Conservation (phyloP, 805 yeast genomes). For the Saccharomycopsis sp. region DNA sequence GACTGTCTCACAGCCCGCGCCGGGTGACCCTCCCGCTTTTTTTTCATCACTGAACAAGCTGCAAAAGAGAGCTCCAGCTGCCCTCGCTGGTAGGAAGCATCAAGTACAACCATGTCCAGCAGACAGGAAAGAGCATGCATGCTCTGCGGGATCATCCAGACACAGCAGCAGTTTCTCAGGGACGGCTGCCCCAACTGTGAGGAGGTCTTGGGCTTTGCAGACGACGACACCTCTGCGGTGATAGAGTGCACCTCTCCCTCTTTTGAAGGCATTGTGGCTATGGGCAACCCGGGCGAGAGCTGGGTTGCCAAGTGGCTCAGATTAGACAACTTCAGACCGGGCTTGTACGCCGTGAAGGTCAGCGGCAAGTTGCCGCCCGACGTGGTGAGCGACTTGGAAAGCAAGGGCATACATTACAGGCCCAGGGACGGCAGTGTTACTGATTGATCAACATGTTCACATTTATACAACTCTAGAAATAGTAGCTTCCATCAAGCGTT, state of each 20-base stretch:
- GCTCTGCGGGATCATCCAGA: constrained; percentile 90
- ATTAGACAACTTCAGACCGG: constrained; percentile 80
- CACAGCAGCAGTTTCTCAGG: constrained; percentile 65
- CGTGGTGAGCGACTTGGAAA: constrained; percentile 59
- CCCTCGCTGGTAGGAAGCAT: too few species aligned
- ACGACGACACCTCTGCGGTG: constrained; percentile 74
- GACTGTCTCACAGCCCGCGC: too few species aligned
- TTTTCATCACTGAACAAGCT: too few species aligned
- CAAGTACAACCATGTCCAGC: constrained; percentile 10
- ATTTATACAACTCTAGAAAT: too few species aligned
- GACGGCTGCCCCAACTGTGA: constrained; percentile 97
- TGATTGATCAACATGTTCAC: constrained; percentile 30
- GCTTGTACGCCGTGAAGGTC: constrained; percentile 88
- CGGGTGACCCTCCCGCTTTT: too few species aligned
- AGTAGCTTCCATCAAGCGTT: too few species aligned
- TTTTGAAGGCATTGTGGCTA: constrained; percentile 89
- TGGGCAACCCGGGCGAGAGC: constrained; percentile 73
- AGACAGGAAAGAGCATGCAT: constrained; percentile 88
- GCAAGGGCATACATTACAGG: constrained; percentile 72
- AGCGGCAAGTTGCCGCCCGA: constrained; percentile 88
- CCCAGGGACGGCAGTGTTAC: constrained; percentile 91
- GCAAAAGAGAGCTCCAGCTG: too few species aligned
- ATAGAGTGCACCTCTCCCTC: constrained; percentile 94
- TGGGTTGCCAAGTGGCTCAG: constrained; percentile 98
- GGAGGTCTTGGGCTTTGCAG: constrained; percentile 64